These are phyloP conservation scores for Aspergillus terreus DNA, from an alignment of 2,329 filamentous ascomycete genomes.

Conservation along the genomic window DNA sequence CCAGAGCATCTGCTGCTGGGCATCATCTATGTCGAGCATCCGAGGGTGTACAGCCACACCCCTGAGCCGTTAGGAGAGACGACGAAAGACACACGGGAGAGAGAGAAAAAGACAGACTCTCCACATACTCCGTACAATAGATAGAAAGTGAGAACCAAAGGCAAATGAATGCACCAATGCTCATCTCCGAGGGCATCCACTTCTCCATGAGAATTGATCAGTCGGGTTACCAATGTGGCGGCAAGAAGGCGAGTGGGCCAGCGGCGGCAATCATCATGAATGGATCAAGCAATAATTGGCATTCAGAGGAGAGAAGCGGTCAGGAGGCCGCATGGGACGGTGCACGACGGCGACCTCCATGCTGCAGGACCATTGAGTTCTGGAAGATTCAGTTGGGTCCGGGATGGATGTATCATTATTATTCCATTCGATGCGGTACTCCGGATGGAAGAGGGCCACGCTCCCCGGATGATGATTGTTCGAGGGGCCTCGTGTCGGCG, in stretches of 20 bases:
- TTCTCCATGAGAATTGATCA: neutral
- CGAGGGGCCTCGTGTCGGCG: neutral
- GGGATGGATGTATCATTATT: neutral
- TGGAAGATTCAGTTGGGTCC: constrained; percentile 6
- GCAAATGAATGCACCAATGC: neutral
- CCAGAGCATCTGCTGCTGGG: constrained; percentile 3
- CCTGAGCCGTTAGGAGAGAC: neutral
- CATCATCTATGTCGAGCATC: constrained; percentile 8
- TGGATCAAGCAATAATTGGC: constrained; percentile 5
- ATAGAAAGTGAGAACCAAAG: neutral
- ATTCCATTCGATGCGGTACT: neutral
- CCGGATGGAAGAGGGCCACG: neutral
- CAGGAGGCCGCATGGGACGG: constrained; percentile 3
- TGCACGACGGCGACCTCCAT: constrained; percentile 3
- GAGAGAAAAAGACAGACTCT: neutral
- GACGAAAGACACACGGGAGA: neutral
- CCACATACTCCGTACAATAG: too few relatives aligned
- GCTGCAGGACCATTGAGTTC: constrained; percentile 4
- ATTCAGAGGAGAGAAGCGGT: constrained; percentile 7
- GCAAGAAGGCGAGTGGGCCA: constrained; percentile 7
- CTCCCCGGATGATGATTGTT: neutral
- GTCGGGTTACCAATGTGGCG: constrained; percentile 7
- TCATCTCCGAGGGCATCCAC: neutral
- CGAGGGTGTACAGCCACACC: neutral
- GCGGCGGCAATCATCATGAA: constrained; percentile 3